Evolutionary conservation across 768 basidiomycete species (phyloP).

Genomic region (Sarcodon aspratus): DNA sequence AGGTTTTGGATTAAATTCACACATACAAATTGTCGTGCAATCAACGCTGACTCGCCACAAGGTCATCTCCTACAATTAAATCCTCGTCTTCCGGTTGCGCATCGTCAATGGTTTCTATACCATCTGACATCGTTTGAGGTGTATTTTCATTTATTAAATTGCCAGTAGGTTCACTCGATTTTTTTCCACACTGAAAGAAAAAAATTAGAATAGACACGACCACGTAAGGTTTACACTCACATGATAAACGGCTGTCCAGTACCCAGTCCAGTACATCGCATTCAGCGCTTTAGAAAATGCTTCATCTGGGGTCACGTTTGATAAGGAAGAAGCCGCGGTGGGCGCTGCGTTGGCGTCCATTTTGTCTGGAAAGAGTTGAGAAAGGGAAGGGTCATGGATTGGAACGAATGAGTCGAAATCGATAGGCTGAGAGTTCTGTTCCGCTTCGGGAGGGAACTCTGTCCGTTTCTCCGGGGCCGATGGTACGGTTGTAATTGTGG

Average conservation of each 20-base stretch:
- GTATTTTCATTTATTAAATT: no score
- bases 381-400: conserved; percentile 53
- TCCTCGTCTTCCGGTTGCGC: no score
- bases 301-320: conserved; percentile 51
- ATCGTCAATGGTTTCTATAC: conserved; percentile 7
- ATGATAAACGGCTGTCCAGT: conserved; percentile 82
- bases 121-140: conserved; percentile 8
- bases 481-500: background rate
- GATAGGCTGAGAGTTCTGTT: conserved; percentile 46
- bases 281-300: conserved; percentile 64
- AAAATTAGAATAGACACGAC: background rate
- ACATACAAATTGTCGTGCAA: background rate
- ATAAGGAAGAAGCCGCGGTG: conserved; percentile 13
- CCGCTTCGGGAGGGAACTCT: conserved; percentile 8
- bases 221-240: conserved; percentile 26
- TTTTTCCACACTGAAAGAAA: no score
- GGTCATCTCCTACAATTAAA: background rate
- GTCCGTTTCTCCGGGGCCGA: conserved; percentile 1
- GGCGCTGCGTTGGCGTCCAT: conserved; percentile 3
- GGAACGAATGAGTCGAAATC: conserved; percentile 67
- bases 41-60: conserved; percentile 13
- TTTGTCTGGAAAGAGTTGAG: conserved; percentile 11
- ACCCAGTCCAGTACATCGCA: conserved; percentile 82
- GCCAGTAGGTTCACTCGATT: no score
- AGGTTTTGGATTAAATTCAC: no score